phyloP scores from a whole-genome alignment of 108 stramenopile genomes.

The Licmophora abbreviata region DNA sequence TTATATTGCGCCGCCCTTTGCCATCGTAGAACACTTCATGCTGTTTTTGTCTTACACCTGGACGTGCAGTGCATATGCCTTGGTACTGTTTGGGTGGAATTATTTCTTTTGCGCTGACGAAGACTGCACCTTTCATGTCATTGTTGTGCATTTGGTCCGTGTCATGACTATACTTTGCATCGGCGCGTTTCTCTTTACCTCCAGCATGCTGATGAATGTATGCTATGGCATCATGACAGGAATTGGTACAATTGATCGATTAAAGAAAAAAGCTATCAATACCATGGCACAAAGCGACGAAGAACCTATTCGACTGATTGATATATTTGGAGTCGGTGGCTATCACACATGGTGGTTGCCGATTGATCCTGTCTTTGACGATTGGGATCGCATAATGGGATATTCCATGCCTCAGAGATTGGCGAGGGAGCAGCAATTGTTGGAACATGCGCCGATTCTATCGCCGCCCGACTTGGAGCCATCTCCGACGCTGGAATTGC shows the following conservation, averaged over 20 bases:
- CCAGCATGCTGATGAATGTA: constrained; percentile 85
- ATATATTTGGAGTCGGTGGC: constrained; percentile 77
- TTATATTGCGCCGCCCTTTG: background rate
- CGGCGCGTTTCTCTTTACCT: constrained; percentile 83
- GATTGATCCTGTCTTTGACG: constrained; percentile 78
- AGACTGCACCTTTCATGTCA: constrained; percentile 67
- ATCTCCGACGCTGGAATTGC: too few relatives aligned
- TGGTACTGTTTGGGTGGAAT: constrained; percentile 79
- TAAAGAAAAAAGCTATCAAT: constrained; percentile 85
- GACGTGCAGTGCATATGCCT: constrained; percentile 69
- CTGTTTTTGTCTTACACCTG: constrained; percentile 93
- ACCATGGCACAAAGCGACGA: constrained; percentile 63
- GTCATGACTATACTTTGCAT: constrained; percentile 76
- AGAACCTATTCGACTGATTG: constrained; percentile 65
- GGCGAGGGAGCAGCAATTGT: constrained; percentile 44
- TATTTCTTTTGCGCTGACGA: constrained; percentile 82
- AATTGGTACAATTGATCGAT: constrained; percentile 87
- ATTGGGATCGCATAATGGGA: constrained; percentile 78
- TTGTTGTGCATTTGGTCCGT: constrained; percentile 73
- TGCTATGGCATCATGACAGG: constrained; percentile 86
- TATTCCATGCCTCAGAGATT: constrained; percentile 73
- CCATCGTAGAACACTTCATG: constrained; percentile 71
- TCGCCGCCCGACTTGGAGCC: too few relatives aligned
- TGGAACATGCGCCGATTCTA: too few relatives aligned
- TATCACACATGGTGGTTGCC: constrained; percentile 70